Conservation (phyloP, 2,329 filamentous ascomycete species). For the Xylaria sp. region DNA sequence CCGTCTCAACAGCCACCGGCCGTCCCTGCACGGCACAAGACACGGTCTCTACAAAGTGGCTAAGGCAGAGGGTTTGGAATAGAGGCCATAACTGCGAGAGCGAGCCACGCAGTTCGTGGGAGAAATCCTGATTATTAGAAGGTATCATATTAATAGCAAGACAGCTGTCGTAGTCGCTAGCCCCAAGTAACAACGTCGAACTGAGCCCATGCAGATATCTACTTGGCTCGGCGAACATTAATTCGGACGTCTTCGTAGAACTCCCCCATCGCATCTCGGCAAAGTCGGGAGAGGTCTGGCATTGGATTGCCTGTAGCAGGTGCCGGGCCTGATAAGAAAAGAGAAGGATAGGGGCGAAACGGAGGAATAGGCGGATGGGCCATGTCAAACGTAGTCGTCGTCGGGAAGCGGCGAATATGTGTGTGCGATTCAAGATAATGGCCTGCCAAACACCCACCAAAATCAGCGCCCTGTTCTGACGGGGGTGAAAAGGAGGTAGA, state of each 20-base stretch:
- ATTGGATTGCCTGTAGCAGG: slow-evolving; percentile 85
- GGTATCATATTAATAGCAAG: slow-evolving; percentile 74
- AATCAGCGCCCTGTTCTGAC: no score
- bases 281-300: slow-evolving; percentile 82
- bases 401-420: slow-evolving; percentile 90
- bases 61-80: slow-evolving; percentile 71
- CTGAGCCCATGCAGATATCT: slow-evolving; percentile 74
- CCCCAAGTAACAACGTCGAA: slow-evolving; percentile 73
- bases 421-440: slow-evolving; percentile 85
- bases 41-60: slow-evolving; percentile 88
- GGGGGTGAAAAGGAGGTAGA: background rate
- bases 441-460: slow-evolving; percentile 62
- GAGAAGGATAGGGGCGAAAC: slow-evolving; percentile 72
- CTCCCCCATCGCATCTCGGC: slow-evolving; percentile 72
- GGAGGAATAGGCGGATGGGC: slow-evolving; percentile 71
- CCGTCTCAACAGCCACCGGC: slow-evolving; percentile 80
- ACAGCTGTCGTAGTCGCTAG: slow-evolving; percentile 77
- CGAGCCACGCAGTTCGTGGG: slow-evolving; percentile 71
- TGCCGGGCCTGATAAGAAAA: slow-evolving; percentile 71
- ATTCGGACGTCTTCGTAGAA: slow-evolving; percentile 64
- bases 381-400: slow-evolving; percentile 78
- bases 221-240: slow-evolving; percentile 74
- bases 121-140: slow-evolving; percentile 53
- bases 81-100: slow-evolving; percentile 77
- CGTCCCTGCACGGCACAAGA: slow-evolving; percentile 87